Evolutionary conservation across 768 basidiomycete genomes (phyloP), one percentile per base, ranked within the genome.

Genomic region (Leccinellum luteum): DNA sequence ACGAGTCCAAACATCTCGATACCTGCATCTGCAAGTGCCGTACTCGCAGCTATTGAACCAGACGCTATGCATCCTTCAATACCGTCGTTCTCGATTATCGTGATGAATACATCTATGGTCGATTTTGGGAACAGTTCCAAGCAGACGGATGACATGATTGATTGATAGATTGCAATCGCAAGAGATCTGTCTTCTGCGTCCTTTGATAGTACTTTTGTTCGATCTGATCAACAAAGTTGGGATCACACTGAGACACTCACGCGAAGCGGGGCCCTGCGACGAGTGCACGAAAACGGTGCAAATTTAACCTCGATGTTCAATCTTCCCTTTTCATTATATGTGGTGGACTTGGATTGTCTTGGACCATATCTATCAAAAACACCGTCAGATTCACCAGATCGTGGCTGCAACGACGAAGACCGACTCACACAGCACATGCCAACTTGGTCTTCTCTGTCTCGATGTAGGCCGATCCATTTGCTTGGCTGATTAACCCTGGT

Each of bases 281-380:
- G 81, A 28, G 77, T 73, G 64, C 88, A 93, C 8, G 97, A 93
- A 71, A 96, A 99, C 0, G 97, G 97, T 2, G 95, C 83, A 66
- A 95, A 98, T 74, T 98, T 98, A 52, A 98, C 92, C 74, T 98
- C 95, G 7, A 99, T 90, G 58, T 94, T 98, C 52, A 99, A 74
- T 53, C 82, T 83, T 1, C 96, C 97, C 57, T 84, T 87, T 64
- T 98, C 96, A 60, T 81, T 93, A 69, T 95, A 99, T 3, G 84
- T 73, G 14, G 79, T 78, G 53, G 82, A 89, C 78, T 89, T 92
- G 28, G 89, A 86, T 66, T 93, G 92, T 55, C 92, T 85, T 19
- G 92, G 92, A 4, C 92, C 89, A 72, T 92, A 93, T 25, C 90
- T 92, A 57, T 57, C n/a, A 55, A 60, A 51, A 54, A 32, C 49